Conservation (phyloP, 1,284 basidiomycete species). For the Apiotrichum montevideense region DNA sequence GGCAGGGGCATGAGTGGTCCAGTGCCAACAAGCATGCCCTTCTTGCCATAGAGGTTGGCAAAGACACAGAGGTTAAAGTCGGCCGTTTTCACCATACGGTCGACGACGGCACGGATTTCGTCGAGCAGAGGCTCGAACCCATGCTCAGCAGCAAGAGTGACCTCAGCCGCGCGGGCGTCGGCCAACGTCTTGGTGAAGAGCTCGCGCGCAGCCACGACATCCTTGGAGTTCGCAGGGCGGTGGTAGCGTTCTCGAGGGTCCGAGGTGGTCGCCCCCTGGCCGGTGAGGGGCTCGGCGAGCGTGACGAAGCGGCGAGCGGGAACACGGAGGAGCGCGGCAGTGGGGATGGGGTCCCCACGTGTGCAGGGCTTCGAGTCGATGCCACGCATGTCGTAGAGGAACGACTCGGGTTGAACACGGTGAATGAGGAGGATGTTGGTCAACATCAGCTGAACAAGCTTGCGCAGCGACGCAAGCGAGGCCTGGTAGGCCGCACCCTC, state of each 20-base stretch:
- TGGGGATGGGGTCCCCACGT: conserved; percentile 6
- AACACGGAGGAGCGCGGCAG: conserved; percentile 13
- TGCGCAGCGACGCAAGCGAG: conserved; percentile 7
- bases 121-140: conserved; percentile 14
- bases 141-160: conserved; percentile 8
- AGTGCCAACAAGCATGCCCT: conserved; percentile 18
- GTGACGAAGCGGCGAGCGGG: conserved; percentile 17
- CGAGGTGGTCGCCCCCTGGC: conserved; percentile 12
- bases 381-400: conserved; percentile 18
- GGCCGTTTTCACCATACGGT: conserved; percentile 48
- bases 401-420: conserved; percentile 20
- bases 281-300: conserved; percentile 18
- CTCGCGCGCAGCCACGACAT: conserved; percentile 10
- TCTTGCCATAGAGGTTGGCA: conserved; percentile 23
- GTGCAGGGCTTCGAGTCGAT: conserved; percentile 12
- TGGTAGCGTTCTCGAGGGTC: conserved; percentile 19
- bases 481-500: conserved; percentile 4
- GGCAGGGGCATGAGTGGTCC: conserved; percentile 13
- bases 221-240: conserved; percentile 9
- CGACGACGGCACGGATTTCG: conserved; percentile 49
- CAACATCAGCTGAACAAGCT: conserved; percentile 13
- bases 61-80: conserved; percentile 40
- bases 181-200: conserved; percentile 4
- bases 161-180: conserved; percentile 2
- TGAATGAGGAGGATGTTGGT: conserved; percentile 18